A percentile compares a stretch with the other conserved stretches of the same genome.
These are phyloP conservation scores for Elsinoe necatrix DNA, from an alignment of 2,329 filamentous ascomycete species.

Conservation along the genomic window DNA sequence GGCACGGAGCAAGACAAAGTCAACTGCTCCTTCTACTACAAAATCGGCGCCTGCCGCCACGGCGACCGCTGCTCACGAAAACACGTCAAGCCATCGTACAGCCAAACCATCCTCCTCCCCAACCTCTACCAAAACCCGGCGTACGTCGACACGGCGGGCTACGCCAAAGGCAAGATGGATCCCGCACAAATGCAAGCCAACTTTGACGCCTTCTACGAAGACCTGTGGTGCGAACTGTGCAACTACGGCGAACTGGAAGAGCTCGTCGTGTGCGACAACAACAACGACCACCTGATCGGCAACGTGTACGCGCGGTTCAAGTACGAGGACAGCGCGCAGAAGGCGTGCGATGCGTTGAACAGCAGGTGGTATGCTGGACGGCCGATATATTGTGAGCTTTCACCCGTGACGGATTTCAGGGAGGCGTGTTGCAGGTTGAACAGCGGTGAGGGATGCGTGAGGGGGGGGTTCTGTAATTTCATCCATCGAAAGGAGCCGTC, in stretches of 20 bases:
- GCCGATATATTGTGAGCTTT: constrained; percentile 96
- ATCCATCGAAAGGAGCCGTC: constrained; percentile 95
- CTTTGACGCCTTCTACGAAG: constrained; percentile 99
- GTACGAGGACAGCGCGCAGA: constrained; percentile 93
- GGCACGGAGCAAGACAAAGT: constrained; percentile 98
- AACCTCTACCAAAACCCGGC: constrained; percentile 99
- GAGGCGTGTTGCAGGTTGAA: constrained; percentile 96
- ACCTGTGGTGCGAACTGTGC: constrained; percentile 99
- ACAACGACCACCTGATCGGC: constrained; percentile 97
- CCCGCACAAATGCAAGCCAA: constrained; percentile 93
- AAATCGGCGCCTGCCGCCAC: constrained; percentile 97
- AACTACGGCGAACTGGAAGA: constrained; percentile 97
- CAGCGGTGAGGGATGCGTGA: constrained; percentile 86
- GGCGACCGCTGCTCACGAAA: constrained; percentile 97
- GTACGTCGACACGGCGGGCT: constrained; percentile 53
- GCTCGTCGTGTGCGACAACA: constrained; percentile 97
- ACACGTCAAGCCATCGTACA: constrained; percentile 98
- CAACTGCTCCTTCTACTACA: constrained; percentile 99
- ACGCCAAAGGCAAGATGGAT: constrained; percentile 90
- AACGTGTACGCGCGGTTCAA: constrained; percentile 99
- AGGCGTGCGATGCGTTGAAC: constrained; percentile 89
- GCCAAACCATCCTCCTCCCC: constrained; percentile 92
- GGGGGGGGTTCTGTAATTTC: constrained; percentile 98
- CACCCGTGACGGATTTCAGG: constrained; percentile 93
- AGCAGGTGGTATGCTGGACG: constrained; percentile 92